Evolutionary conservation across 2,329 filamentous ascomycete genomes (phyloP).

Genomic region (Alternaria brassicae): DNA sequence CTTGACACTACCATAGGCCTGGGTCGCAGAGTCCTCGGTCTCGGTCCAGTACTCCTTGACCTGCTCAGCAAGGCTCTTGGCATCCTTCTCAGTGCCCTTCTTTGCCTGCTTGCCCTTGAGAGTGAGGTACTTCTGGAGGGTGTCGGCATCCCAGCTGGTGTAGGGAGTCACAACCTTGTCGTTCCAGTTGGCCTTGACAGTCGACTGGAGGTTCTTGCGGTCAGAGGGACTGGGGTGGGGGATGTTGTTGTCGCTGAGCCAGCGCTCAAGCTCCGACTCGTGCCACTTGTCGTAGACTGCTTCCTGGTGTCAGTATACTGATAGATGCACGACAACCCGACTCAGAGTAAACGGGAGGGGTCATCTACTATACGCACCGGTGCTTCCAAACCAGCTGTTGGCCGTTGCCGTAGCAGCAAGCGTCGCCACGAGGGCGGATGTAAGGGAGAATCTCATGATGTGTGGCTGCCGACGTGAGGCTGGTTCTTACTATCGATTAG

Average conservation of each 20-base stretch:
- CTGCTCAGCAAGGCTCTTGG: constrained; percentile 71
- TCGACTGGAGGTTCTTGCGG: constrained; percentile 89
- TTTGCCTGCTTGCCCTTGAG: constrained; percentile 74
- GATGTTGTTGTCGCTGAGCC: constrained; percentile 91
- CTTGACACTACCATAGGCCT: constrained; percentile 74
- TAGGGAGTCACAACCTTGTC: constrained; percentile 76
- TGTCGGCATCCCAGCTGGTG: constrained; percentile 74
- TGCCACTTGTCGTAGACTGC: constrained; percentile 99
- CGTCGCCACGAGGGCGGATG: constrained; percentile 72
- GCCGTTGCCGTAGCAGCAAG: constrained; percentile 75
- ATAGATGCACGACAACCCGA: not conserved
- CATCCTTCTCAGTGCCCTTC: constrained; percentile 70
- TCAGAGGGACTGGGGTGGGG: constrained; percentile 90
- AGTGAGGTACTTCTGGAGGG: constrained; percentile 72
- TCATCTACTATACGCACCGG: constrained; percentile 66
- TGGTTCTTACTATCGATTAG: constrained; percentile 29
- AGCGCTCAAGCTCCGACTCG: constrained; percentile 94
- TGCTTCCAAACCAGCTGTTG: constrained; percentile 85
- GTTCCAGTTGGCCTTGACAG: constrained; percentile 93
- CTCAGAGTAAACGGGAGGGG: constrained; percentile 9
- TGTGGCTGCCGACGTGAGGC: constrained; percentile 17
- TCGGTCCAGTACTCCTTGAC: constrained; percentile 80
- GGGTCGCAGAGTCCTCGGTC: constrained; percentile 76
- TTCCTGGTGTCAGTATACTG: constrained; percentile 32
- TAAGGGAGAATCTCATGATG: constrained; percentile 78